Evolutionary conservation across 345 rosid species (phyloP).

Genomic region (Brassica juncea): DNA sequence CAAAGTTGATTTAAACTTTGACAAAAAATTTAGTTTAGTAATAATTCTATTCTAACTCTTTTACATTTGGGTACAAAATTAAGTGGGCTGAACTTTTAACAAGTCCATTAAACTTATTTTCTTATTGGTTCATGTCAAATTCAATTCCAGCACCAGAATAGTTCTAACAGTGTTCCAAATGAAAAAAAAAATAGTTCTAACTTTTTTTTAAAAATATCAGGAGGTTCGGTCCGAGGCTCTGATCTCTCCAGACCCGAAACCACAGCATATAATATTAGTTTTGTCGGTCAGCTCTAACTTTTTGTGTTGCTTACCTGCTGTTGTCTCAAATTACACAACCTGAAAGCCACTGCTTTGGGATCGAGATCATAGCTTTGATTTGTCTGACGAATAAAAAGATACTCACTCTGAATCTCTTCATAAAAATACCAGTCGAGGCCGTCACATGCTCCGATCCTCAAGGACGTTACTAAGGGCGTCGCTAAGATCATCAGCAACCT

Average conservation of each 20-base stretch:
- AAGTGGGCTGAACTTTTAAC: background rate
- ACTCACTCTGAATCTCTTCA: constrained; percentile 82
- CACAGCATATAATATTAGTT: no score
- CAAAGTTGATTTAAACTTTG: background rate
- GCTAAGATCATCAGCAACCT: constrained; percentile 88
- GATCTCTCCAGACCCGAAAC: no score
- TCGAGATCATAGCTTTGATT: background rate
- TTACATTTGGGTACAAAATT: background rate
- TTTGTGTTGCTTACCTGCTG: background rate
- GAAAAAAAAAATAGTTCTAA: no score
- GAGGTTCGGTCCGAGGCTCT: no score
- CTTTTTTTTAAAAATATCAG: no score
- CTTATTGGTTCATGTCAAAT: background rate
- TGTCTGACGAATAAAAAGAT: constrained; percentile 41
- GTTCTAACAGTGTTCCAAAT: background rate
- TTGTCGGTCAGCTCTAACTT: background rate
- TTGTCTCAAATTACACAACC: background rate
- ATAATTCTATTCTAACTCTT: background rate
- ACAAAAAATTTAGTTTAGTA: background rate
- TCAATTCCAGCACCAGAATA: background rate
- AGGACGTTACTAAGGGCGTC: constrained; percentile 82
- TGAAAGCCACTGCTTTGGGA: background rate
- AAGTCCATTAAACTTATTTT: background rate
- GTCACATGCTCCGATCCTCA: constrained; percentile 81
- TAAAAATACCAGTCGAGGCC: constrained; percentile 82